Evolutionary conservation across 2,329 filamentous ascomycete genomes (phyloP), one percentile per base, ranked within the genome.

Genomic region (Cladosporium sp.): DNA sequence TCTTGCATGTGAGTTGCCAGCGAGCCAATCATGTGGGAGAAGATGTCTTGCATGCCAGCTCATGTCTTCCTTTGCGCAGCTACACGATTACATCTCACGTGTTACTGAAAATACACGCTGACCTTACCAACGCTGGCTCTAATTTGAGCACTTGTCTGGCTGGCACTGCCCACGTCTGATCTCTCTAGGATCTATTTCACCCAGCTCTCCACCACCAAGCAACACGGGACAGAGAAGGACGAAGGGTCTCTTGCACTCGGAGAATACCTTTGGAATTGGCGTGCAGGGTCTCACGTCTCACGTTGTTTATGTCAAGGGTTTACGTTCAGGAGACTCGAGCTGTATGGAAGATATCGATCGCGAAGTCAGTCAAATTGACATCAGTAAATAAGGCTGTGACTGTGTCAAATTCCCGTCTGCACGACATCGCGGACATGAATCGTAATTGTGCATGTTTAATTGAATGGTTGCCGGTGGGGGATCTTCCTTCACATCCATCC

Each of bases 31-130:
- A 47, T 2, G 7, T 11, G 52, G 15, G 18, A 10, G 54, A 54
- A n/a, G 55, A 71, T 66, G 55, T 41, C 55, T 58, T 41, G 55
- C 30, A 28, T 21, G 32, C 67, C 59, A 11, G 66, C 63, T 18
- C 63, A 67, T 59, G 51, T 14, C 57, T 44, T 11, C 41, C 59
- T 30, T 62, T 51, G 32, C 64, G 59, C 18, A 66, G 30, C 26
- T 64, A 24, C 15, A 58, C 30, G 30, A 64, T 36, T 26, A 26
- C 21, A 32, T 55, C 52, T 55, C 32, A 55, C 52, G 52, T 55
- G 18, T 32, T 55, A 34, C 52, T 10, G 2, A 4, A 34, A 21
- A 34, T 21, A 47, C 21, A 32, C 34, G 52, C 52, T 55, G 52
- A 55, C n/a, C 8, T 21, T 6, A 30, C 28, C 52, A 55, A 55